phyloP scores from a whole-genome alignment of 306 rosid genomes.

The Corylus heterophylla region DNA sequence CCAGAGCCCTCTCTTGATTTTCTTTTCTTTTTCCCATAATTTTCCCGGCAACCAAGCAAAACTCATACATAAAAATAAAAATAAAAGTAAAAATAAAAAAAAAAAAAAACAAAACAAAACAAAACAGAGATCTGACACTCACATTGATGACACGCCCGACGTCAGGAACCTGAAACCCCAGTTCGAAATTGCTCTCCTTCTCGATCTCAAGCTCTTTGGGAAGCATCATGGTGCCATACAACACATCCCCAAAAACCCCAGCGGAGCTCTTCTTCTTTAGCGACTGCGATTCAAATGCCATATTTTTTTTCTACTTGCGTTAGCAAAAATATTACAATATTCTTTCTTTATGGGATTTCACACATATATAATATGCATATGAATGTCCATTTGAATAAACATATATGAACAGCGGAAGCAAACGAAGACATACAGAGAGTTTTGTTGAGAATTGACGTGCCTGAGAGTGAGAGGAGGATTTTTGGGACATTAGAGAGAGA shows the following conservation, averaged over 20 bases:
- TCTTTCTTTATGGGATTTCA: too few relatives aligned
- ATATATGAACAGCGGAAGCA: neutral
- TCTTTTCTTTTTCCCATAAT: neutral
- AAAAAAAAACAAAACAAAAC: neutral
- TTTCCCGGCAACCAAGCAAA: conserved; percentile 17
- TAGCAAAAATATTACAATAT: neutral
- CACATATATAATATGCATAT: neutral
- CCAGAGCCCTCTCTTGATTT: neutral
- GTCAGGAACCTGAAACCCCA: conserved; percentile 60
- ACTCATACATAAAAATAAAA: neutral
- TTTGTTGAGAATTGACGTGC: conserved; percentile 44
- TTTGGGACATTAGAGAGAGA: conserved; percentile 47
- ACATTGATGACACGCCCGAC: conserved; percentile 42
- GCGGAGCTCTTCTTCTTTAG: conserved; percentile 42
- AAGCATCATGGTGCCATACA: conserved; percentile 42
- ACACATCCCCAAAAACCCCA: conserved; percentile 58
- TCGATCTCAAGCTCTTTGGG: conserved; percentile 44
- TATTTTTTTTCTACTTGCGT: conserved; percentile 27
- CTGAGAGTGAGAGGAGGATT: conserved; percentile 46
- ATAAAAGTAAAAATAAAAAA: neutral
- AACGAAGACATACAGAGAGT: neutral
- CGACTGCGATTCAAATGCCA: conserved; percentile 56
- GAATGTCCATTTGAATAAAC: neutral
- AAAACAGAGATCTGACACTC: neutral
- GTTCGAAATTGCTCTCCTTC: conserved; percentile 37